These are phyloP conservation scores for Hypoxylon sp. DNA, from an alignment of 2,329 filamentous ascomycete genomes.

Conservation along the genomic window DNA sequence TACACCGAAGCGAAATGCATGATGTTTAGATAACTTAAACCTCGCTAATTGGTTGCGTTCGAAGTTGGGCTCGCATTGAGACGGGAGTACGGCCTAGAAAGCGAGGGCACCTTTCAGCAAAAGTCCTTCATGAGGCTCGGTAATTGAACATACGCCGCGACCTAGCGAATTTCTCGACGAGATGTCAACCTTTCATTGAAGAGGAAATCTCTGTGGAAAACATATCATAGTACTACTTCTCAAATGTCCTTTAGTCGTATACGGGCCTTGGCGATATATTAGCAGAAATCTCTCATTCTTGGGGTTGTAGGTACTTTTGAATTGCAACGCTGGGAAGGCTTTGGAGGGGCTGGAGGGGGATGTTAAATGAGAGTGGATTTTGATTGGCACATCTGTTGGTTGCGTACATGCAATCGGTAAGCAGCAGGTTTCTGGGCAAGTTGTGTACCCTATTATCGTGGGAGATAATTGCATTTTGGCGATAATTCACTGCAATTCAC, in stretches of 20 bases:
- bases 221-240: neutral
- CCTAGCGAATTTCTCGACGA: neutral
- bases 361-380: neutral
- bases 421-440: slow-evolving; percentile 26
- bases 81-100: slow-evolving; percentile 14
- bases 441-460: slow-evolving; percentile 14
- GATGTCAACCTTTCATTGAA: slow-evolving; percentile 3
- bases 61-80: slow-evolving; percentile 7
- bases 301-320: neutral
- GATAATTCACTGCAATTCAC: neutral
- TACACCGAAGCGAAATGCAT: slow-evolving; percentile 10
- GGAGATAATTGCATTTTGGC: slow-evolving; percentile 10
- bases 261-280: slow-evolving; percentile 16
- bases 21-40: neutral
- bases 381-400: slow-evolving; percentile 19
- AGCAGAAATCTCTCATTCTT: slow-evolving; percentile 15
- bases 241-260: slow-evolving; percentile 1
- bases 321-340: slow-evolving; percentile 6
- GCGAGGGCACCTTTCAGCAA: neutral
- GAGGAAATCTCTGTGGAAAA: slow-evolving; percentile 7
- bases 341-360: slow-evolving; percentile 8
- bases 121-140: slow-evolving; percentile 14
- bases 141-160: slow-evolving; percentile 22
- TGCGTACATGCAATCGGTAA: slow-evolving; percentile 26
- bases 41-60: slow-evolving; percentile 25